A percentile compares a stretch with the other conserved stretches of the same genome.
These are phyloP conservation scores for Wickerhamiella allomyrinae DNA, from an alignment of 805 yeast species.

Conservation along the genomic window DNA sequence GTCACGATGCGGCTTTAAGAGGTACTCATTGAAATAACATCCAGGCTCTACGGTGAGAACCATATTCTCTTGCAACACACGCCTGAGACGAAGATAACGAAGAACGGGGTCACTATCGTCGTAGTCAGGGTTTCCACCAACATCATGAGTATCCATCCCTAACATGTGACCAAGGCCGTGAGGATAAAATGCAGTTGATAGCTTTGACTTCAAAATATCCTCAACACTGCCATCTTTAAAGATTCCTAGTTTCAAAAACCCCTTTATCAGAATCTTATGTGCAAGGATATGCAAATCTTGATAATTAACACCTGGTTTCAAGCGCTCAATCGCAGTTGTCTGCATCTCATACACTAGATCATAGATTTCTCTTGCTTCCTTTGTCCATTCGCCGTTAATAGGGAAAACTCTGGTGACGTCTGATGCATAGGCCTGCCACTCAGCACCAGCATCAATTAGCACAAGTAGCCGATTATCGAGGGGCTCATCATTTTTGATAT, in stretches of 20 bases:
- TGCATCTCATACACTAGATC: constrained; percentile 77
- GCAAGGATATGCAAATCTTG: constrained; percentile 70
- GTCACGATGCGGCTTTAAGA: constrained; percentile 50
- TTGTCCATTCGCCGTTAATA: constrained; percentile 73
- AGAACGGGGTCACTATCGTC: constrained; percentile 68
- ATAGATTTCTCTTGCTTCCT: constrained; percentile 74
- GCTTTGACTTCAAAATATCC: constrained; percentile 56
- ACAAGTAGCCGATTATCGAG: constrained; percentile 47
- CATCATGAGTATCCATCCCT: constrained; percentile 95
- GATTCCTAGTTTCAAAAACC: constrained; percentile 60
- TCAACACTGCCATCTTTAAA: constrained; percentile 44
- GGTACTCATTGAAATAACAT: constrained; percentile 71
- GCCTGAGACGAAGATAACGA: constrained; percentile 65
- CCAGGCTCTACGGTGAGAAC: constrained; percentile 94
- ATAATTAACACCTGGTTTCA: constrained; percentile 77
- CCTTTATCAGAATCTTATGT: constrained; percentile 60
- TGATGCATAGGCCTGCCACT: constrained; percentile 83
- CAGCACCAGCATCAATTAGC: constrained; percentile 93
- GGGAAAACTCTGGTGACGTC: constrained; percentile 97
- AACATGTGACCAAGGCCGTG: constrained; percentile 91
- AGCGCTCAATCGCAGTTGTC: constrained; percentile 45
- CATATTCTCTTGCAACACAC: constrained; percentile 60
- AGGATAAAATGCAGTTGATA: constrained; percentile 74
- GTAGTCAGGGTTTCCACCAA: constrained; percentile 78
- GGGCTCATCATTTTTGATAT: constrained; percentile 63